These are phyloP conservation scores for Penicillium sp. DNA, from an alignment of 2,329 filamentous ascomycete genomes.

Conservation along the genomic window DNA sequence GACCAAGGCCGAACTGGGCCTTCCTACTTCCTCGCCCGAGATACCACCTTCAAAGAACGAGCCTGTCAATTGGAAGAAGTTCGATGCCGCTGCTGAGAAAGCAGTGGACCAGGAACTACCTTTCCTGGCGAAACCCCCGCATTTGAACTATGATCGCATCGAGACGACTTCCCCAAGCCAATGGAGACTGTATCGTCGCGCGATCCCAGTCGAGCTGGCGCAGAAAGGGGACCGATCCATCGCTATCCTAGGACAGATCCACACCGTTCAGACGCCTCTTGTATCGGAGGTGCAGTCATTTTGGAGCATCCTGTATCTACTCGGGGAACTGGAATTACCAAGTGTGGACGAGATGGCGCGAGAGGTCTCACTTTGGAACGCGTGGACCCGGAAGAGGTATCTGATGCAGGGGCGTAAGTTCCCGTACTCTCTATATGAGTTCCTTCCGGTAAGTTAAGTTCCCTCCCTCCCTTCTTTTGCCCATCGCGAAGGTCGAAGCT, in stretches of 20 bases:
- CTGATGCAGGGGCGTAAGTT: constrained; percentile 32
- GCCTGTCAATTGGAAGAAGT: background rate
- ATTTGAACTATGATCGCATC: too few species aligned
- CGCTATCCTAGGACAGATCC: background rate
- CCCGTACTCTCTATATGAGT: constrained; percentile 36
- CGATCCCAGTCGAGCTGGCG: background rate
- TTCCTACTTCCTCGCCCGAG: background rate
- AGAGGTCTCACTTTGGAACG: background rate
- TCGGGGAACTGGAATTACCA: background rate
- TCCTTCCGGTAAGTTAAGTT: constrained; percentile 31
- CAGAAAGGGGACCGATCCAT: background rate
- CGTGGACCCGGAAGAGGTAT: constrained; percentile 38
- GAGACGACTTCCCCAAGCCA: background rate
- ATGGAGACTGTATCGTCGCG: background rate
- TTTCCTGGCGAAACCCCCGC: background rate
- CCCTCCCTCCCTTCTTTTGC: too few species aligned
- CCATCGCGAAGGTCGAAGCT: too few species aligned
- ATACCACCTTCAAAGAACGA: background rate
- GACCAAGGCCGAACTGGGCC: background rate
- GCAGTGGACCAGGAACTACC: background rate
- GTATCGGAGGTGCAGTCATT: background rate
- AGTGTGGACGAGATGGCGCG: background rate
- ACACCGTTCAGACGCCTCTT: background rate
- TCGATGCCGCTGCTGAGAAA: background rate
- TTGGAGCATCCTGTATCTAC: background rate